Base-by-base conservation (phyloP, 2,329 filamentous ascomycete genomes). In the Samsoniella hepiali region DNA sequence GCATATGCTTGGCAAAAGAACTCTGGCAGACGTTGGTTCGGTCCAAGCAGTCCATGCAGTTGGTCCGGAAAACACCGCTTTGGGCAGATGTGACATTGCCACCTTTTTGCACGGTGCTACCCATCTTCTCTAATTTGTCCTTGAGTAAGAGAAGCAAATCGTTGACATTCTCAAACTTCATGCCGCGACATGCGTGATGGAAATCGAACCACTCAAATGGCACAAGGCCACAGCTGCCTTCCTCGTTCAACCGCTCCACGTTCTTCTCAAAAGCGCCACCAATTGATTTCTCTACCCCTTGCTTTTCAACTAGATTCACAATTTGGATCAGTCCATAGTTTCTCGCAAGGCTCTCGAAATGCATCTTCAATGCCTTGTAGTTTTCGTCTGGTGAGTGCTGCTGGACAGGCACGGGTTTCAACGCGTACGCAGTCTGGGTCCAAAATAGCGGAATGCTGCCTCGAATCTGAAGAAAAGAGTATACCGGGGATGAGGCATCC, bases 41-140 rank as follows among this genome's bases (percentile, higher is more conserved):
- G 73, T 99, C 95, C 10, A 99, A 80, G 69, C 95, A 99, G 72
- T 99, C 95, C 95, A 99, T 98, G 75, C 95, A 99, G 72, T 99
- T 99, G 1, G 93, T 97, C 63, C 95, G 84, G n/a, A 98, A 74
- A 7, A 96, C 85, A 1, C 93, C 93, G 32, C 79, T 81, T 73
- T 97, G 93, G 54, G 73, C 78, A 5, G 72, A 69, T 17, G 76
- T 68, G 15, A 84, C 64, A 36, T 75, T 72, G 2, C 80, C 82
- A 22, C 79, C 75, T 13, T 75, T 69, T 60, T 82, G 78, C 2
- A 91, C 83, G 0, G 90, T 92, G 77, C 91, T 93, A 1, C 91
- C 88, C 53, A 89, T 86, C 5, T 82, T 79, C 50, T 90, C 86
- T 11, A 97, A 79, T n/a, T 84, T 87, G 4, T 82, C 77, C 34